Evolutionary conservation across 2,329 filamentous ascomycete genomes (phyloP), one percentile per base, ranked within the genome.

Genomic region (Pseudogymnoascus pannorum): DNA sequence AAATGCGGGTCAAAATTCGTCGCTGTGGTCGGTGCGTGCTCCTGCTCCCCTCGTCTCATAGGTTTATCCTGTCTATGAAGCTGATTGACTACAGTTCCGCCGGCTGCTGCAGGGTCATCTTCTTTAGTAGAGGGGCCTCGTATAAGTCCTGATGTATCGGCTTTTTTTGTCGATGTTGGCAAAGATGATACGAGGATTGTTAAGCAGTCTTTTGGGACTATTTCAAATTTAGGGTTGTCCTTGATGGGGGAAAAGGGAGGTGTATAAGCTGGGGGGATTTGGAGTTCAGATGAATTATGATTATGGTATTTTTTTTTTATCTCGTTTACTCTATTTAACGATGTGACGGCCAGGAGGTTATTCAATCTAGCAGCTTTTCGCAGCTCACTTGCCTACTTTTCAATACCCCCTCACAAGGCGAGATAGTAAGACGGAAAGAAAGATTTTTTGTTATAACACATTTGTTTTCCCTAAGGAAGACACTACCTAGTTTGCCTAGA

Each of bases 1-100:
- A 59, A 54, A 59, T 62, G 61, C 11, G 57, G 61, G 18, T 62
- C 61, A 9, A 62, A 62, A 51, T 62, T 51, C 22, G 61, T 62
- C 16, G 60, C 61, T 51, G 36, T 62, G 5, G 54, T 57, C 5
- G 54, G 57, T 61, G 12, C 5, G 57, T 59, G 16, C 5, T 9
- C 12, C 36, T 12, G 7, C 14, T 12, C 12, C 20, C 5, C 11
- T 44, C 4, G 14, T 7, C 20, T 20, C 36, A 12, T 12, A 48
- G 14, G 16, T 51, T 22, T 35, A n/a, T 31, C 22, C 4, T 8
- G 16, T 31, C 57, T 33, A 31, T 54, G 38, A 57, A 38, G 35
- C 29, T 57, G 11, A 57, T 31, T 22, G 11, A 20, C 6, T 60
- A 2, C 12, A 60, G 59, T 60, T 40, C 42, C 42, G 7, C n/a